Conservation (phyloP, 2,329 filamentous ascomycete species). For the Aspergillus tamarii region DNA sequence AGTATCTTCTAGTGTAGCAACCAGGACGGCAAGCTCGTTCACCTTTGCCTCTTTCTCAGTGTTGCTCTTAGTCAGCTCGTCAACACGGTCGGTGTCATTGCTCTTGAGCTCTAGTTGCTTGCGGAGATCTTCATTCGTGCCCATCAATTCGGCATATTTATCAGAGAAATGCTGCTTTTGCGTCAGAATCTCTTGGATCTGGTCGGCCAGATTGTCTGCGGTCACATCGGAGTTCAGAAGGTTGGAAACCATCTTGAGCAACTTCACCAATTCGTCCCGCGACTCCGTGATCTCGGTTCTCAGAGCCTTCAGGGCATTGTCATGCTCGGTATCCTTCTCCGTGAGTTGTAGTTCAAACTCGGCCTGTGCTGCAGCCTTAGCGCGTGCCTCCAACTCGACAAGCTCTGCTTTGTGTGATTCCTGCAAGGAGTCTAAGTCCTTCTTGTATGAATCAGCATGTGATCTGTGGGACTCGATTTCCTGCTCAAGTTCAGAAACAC, state of each 20-base stretch:
- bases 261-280: conserved; percentile 67
- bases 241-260: conserved; percentile 62
- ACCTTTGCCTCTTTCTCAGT: conserved; percentile 56
- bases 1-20: conserved; percentile 51
- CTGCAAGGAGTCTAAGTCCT: conserved; percentile 56
- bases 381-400: conserved; percentile 42
- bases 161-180: conserved; percentile 48
- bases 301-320: conserved; percentile 60
- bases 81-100: conserved; percentile 39
- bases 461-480: conserved; percentile 61
- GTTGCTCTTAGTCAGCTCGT: conserved; percentile 44
- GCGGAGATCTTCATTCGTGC: conserved; percentile 42
- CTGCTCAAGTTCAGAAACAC: conserved; percentile 59
- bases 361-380: conserved; percentile 40
- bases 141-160: conserved; percentile 47
- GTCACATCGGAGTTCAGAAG: conserved; percentile 53
- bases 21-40: conserved; percentile 56
- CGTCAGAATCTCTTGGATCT: conserved; percentile 58
- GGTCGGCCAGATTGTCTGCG: conserved; percentile 62
- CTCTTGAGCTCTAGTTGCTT: conserved; percentile 42
- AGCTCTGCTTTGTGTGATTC: conserved; percentile 54
- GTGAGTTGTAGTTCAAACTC: conserved; percentile 40
- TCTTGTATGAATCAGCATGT: conserved; percentile 57
- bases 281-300: conserved; percentile 67
- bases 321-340: conserved; percentile 63